Evolutionary conservation across 202 grass and related monocot species (phyloP).

Genomic region (Dendrocalamus latiflorus): DNA sequence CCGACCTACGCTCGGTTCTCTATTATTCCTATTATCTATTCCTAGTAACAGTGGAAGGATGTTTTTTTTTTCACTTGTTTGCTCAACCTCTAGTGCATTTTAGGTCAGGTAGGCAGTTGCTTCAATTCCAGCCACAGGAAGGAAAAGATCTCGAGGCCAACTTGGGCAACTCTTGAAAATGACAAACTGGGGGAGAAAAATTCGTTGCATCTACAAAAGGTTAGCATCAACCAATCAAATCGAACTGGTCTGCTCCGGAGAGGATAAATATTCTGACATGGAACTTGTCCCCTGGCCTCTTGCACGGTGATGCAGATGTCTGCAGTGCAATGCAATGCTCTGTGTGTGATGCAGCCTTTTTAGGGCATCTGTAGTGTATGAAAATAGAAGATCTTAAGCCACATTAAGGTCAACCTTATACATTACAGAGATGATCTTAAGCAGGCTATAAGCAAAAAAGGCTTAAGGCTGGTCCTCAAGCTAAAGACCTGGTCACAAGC

Average conservation of each 20-base stretch:
- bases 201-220: constrained; percentile 17
- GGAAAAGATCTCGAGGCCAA: constrained; percentile 19
- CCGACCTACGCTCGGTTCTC: too few relatives aligned
- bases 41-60: background rate
- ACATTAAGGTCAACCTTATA: too few relatives aligned
- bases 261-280: constrained; percentile 33
- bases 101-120: too few relatives aligned
- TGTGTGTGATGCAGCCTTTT: background rate
- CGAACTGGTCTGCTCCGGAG: constrained; percentile 2
- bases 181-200: constrained; percentile 8
- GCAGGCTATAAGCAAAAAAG: too few relatives aligned
- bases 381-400: too few relatives aligned
- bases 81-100: too few relatives aligned
- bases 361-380: too few relatives aligned
- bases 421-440: too few relatives aligned
- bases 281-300: constrained; percentile 29
- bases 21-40: too few relatives aligned
- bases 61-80: too few relatives aligned
- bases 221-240: background rate
- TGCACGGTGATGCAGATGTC: constrained; percentile 6
- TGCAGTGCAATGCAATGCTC: background rate
- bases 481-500: too few relatives aligned
- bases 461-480: too few relatives aligned
- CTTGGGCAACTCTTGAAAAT: constrained; percentile 1
- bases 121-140: background rate